Evolutionary conservation across 345 rosid species (phyloP), one percentile per base, ranked within the genome.

Genomic region (thale cress (Arabidopsis thaliana)): DNA sequence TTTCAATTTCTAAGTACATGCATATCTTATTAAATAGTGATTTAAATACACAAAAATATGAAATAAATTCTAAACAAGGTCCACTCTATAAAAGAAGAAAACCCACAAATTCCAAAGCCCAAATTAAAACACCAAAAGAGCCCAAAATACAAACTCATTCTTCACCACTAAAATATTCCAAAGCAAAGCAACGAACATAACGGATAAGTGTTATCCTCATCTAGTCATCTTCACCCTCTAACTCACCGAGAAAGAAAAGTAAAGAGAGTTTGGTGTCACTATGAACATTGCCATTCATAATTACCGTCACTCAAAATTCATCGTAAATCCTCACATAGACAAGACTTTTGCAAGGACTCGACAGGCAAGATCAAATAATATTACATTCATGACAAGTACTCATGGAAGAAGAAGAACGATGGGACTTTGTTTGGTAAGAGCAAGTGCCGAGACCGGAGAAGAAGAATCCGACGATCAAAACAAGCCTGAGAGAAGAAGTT

Each of bases 401-500:
- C 62, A 42, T 42, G 67, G 56, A 64, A 57, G 41, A 71, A 77
- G 65, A 65, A 58, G 57, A 41, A 78, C 45, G 52, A 55, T 12
- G 14, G 53, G 81, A 2, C 20, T 67, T 49, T 57, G 69, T 59
- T 58, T 71, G 52, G 48, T 73, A 67, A 82, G 69, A 74, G 83
- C 80, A 32, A 53, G 85, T 49, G 37, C 79, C 0, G 3, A 59
- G 7, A 4, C 45, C 7, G 67, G 61, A 67, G 91, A 73, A 8
- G 80, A 64, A 59, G 85, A 68, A 58, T 80, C 78, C 22, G 82
- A 67, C 24, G 82, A 84, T 40, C 77, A 82, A 62, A 79, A 74
- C 68, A 72, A 76, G 57, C 30, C 77, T 2, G 90, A 84, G 59
- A 80, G 75, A 36, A 74, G 78, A 77, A 82, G 79, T 28, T 91